Percentiles rank a stretch among this genome's conserved stretches.
These are phyloP conservation scores for Symbiotaphrina buchneri DNA, from an alignment of 495 filamentous ascomycete species.

Conservation along the genomic window DNA sequence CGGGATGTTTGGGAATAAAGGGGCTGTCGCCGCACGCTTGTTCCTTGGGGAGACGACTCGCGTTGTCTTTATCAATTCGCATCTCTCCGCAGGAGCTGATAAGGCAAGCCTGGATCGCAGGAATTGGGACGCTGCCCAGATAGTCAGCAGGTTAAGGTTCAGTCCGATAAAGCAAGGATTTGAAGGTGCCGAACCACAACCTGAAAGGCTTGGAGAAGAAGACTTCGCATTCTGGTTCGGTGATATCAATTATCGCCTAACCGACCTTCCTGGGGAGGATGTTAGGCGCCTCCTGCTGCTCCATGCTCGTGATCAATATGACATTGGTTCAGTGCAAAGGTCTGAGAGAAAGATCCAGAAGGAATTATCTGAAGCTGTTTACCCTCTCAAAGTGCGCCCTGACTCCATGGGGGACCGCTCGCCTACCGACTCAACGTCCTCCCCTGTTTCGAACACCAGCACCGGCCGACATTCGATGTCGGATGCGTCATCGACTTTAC, in stretches of 20 bases:
- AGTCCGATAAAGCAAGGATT: slow-evolving; percentile 37
- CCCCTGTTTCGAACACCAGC: too few relatives aligned
- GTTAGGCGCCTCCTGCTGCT: slow-evolving; percentile 68
- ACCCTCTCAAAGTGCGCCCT: too few relatives aligned
- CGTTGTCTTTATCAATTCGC: slow-evolving; percentile 73
- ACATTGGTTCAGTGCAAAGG: slow-evolving; percentile 10
- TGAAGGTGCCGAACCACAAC: slow-evolving; percentile 19
- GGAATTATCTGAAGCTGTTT: slow-evolving; percentile 9
- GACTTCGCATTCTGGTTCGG: slow-evolving; percentile 95
- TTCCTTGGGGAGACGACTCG: slow-evolving; percentile 78
- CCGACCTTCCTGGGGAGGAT: slow-evolving; percentile 72
- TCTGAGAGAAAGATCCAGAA: slow-evolving; percentile 13
- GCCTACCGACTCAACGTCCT: not conserved
- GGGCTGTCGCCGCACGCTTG: slow-evolving; percentile 60
- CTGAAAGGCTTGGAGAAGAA: slow-evolving; percentile 63
- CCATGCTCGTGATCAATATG: slow-evolving; percentile 62
- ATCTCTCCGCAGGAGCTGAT: slow-evolving; percentile 72
- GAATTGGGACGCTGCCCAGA: slow-evolving; percentile 77
- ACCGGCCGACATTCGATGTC: too few relatives aligned
- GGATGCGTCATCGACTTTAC: slow-evolving; percentile 7
- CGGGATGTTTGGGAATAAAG: slow-evolving; percentile 94
- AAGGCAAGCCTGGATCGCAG: slow-evolving; percentile 54
- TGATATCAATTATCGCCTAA: slow-evolving; percentile 86
- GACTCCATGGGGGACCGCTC: too few relatives aligned
- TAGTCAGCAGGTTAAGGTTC: slow-evolving; percentile 50